Conservation (phyloP, 441 rosid species). For the Eutrema salsugineum region DNA sequence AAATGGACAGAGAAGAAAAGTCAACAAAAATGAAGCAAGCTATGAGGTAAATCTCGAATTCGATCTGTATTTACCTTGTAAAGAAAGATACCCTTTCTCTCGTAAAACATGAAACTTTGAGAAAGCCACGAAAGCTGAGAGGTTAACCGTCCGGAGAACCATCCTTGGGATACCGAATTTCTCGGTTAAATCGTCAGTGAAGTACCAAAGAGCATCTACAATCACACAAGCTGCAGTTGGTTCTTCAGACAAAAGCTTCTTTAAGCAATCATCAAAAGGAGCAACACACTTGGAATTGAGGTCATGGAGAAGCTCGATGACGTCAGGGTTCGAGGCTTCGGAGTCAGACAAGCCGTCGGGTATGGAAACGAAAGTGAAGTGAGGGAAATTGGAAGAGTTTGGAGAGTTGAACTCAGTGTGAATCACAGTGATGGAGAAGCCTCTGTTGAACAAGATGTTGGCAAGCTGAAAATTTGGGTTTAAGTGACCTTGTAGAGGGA, state of each 20-base stretch:
- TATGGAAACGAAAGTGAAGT: conserved; percentile 50
- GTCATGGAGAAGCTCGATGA: conserved; percentile 27
- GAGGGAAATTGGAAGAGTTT: conserved; percentile 46
- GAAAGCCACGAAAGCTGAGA: conserved; percentile 46
- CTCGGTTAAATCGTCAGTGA: conserved; percentile 46
- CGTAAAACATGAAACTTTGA: conserved; percentile 43
- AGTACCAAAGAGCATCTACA: conserved; percentile 49
- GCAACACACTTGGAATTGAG: conserved; percentile 42
- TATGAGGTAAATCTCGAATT: not conserved
- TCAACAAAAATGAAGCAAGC: not conserved
- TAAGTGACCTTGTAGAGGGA: conserved; percentile 62
- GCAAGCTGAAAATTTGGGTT: conserved; percentile 59
- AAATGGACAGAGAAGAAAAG: conserved; percentile 3
- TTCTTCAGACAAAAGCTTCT: conserved; percentile 33
- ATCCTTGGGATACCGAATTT: conserved; percentile 48
- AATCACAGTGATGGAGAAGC: conserved; percentile 57
- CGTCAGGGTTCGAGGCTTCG: conserved; percentile 24
- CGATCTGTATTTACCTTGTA: conserved; percentile 36
- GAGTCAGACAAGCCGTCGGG: conserved; percentile 36
- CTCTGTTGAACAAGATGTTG: conserved; percentile 43
- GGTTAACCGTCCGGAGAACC: conserved; percentile 49
- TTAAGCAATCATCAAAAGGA: conserved; percentile 48
- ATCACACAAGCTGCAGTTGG: conserved; percentile 49
- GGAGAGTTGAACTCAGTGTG: conserved; percentile 56
- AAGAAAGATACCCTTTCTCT: conserved; percentile 52